phyloP scores from a whole-genome alignment of 2,329 filamentous ascomycete genomes.

The Epichloe gansuensis region DNA sequence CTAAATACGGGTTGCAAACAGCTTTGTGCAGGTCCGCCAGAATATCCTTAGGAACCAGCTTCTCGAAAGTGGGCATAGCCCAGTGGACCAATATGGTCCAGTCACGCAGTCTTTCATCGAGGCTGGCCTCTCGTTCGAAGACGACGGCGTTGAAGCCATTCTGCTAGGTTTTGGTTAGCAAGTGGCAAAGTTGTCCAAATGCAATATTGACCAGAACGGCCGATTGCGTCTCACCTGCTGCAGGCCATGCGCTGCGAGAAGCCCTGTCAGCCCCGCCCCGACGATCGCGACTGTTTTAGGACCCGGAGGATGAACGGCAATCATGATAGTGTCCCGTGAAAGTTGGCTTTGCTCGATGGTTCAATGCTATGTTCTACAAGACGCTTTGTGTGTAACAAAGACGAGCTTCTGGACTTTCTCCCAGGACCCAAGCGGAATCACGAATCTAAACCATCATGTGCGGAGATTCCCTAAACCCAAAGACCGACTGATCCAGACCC shows the following conservation, averaged over 20 bases:
- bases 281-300: slow-evolving; percentile 20
- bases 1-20: slow-evolving; percentile 23
- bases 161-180: slow-evolving; percentile 9
- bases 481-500: neutral
- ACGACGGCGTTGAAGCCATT: slow-evolving; percentile 21
- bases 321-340: neutral
- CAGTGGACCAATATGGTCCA: slow-evolving; percentile 30
- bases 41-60: slow-evolving; percentile 22
- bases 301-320: neutral
- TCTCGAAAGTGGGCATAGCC: slow-evolving; percentile 23
- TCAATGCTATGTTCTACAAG: neutral
- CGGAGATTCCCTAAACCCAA: neutral
- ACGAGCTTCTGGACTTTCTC: neutral
- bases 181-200: neutral
- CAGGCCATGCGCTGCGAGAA: slow-evolving; percentile 25
- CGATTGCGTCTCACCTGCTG: slow-evolving; percentile 16
- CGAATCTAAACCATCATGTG: neutral
- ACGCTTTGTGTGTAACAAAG: neutral
- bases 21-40: slow-evolving; percentile 17
- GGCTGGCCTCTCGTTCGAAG: slow-evolving; percentile 19
- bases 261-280: slow-evolving; percentile 25
- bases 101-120: slow-evolving; percentile 21
- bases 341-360: neutral
- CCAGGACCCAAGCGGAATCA: neutral
- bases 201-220: neutral